Percentiles rank a stretch among this genome's conserved stretches.
phyloP scores from a whole-genome alignment of 257 asterid genomes.

The Primulina huaijiensis region DNA sequence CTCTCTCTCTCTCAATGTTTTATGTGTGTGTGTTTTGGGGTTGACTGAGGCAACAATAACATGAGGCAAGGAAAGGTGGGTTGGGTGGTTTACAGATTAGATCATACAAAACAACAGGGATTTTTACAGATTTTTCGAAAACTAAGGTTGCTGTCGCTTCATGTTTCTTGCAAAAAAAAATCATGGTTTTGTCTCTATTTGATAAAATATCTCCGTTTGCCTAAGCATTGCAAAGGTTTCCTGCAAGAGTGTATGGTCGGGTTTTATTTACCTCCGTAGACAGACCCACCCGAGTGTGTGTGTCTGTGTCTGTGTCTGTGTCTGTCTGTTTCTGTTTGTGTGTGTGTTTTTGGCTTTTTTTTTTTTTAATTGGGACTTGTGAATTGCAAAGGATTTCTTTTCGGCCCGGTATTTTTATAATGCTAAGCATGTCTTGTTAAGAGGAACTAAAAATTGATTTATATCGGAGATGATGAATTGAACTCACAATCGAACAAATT shows the following conservation, averaged over 20 bases:
- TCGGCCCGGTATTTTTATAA: not conserved
- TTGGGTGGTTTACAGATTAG: conserved; percentile 31
- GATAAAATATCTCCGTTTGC: conserved; percentile 20
- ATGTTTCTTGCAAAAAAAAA: conserved; percentile 26
- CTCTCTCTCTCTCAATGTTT: conserved; percentile 25
- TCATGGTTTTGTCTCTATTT: conserved; percentile 1
- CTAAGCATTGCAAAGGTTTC: conserved; percentile 37
- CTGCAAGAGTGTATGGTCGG: conserved; percentile 27
- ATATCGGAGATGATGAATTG: not conserved
- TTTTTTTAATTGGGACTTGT: not conserved
- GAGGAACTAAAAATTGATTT: no score
- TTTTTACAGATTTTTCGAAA: conserved; percentile 6
- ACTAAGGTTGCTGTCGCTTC: conserved; percentile 24
- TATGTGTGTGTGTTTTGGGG: not conserved
- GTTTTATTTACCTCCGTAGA: not conserved
- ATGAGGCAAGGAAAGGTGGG: conserved; percentile 13
- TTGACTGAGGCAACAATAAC: conserved; percentile 15
- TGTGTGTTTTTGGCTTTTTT: no score
- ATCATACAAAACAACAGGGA: conserved; percentile 27
- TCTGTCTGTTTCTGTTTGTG: no score
- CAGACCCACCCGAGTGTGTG: no score
- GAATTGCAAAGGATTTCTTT: not conserved
- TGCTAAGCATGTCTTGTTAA: not conserved
- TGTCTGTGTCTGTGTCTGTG: no score
- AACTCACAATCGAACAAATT: not conserved